Evolutionary conservation across 768 basidiomycete species (phyloP), one percentile per base, ranked within the genome.

Genomic region (Termitomyces sp.): DNA sequence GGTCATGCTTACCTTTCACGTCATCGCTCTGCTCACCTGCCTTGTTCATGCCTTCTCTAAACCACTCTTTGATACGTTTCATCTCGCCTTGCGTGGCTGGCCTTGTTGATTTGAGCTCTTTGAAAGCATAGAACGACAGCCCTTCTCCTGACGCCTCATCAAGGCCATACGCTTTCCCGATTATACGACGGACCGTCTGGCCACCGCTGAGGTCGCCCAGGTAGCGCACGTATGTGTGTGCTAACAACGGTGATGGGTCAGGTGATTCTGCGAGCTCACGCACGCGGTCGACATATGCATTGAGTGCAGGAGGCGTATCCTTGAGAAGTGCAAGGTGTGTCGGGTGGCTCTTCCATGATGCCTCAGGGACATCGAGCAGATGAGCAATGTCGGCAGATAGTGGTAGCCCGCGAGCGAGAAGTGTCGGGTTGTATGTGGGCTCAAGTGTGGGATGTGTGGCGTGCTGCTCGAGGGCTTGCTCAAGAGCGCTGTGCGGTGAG

Each of bases 191-290:
- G 64, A 91, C 83, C 57, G 79, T 73, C 72, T 91, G 90, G 1
- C 91, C 90, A 5, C 90, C 89, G 43, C 84, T 87, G 32, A 91
- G 74, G 67, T 92, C 89, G 47, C 89, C 90, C 32, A 91, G 78
- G 69, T 91, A 91, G 34, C 89, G 80, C n/a, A 90, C 86, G 64
- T 91, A 91, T 1, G 89, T 77, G 68, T 92, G 91, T 0, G 89
- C 85, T 7, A 92, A 77, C 8, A 93, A 79, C 6, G 75, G 69
- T 0, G 79, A 70, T 11, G 76, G 82, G 64, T 79, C 79, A 8
- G 62, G 57, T 27, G 75, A 72, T 51, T 73, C 70, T 10, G 77
- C 66, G 41, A 88, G 72, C n/a, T 71, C 62, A 10, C 73, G 65
- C 43, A 92, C 74, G 47, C 85, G 83, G 6, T 68, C 60, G 57